A percentile compares a stretch with the other conserved stretches of the same genome.
Evolutionary conservation across 2,329 filamentous ascomycete species (phyloP).

Genomic region (Rachicladosporium sp.): DNA sequence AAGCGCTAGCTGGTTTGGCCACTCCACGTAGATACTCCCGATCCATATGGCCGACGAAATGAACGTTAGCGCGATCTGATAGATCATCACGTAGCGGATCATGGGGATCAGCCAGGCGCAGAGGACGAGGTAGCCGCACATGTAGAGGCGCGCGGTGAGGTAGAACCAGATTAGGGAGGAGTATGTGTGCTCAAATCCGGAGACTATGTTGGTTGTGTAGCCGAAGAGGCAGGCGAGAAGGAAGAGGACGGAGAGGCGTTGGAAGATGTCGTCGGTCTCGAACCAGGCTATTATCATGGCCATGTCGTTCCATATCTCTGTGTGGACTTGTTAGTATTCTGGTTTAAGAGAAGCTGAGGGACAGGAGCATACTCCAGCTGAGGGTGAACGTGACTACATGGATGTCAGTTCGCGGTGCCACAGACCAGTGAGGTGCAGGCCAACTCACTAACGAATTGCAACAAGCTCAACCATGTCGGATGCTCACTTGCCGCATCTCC

Average conservation of each 20-base stretch:
- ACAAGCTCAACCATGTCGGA: slow-evolving; percentile 42
- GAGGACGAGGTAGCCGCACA: slow-evolving; percentile 35
- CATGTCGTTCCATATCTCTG: slow-evolving; percentile 49
- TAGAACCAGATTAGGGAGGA: slow-evolving; percentile 49
- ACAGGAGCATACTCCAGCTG: slow-evolving; percentile 34
- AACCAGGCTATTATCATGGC: slow-evolving; percentile 48
- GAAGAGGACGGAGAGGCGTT: slow-evolving; percentile 47
- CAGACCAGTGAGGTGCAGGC: no score
- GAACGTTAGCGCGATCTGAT: slow-evolving; percentile 32
- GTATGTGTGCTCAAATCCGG: slow-evolving; percentile 44
- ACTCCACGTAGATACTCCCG: slow-evolving; percentile 43
- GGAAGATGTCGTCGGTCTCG: slow-evolving; percentile 48
- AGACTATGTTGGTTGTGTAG: slow-evolving; percentile 51
- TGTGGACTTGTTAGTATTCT: no score
- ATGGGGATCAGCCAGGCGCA: slow-evolving; percentile 43
- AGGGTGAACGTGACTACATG: slow-evolving; percentile 47
- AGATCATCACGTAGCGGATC: slow-evolving; percentile 44
- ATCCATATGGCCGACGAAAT: slow-evolving; percentile 47
- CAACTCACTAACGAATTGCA: slow-evolving; percentile 44
- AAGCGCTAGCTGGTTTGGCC: slow-evolving; percentile 42
- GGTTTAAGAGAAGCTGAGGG: no score
- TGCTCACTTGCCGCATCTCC: slow-evolving; percentile 49
- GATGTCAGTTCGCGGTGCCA: no score
- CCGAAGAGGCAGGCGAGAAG: slow-evolving; percentile 49
- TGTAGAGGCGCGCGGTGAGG: slow-evolving; percentile 43